Evolutionary conservation across 768 basidiomycete genomes (phyloP).

Genomic region (Lanmaoa rubissima): DNA sequence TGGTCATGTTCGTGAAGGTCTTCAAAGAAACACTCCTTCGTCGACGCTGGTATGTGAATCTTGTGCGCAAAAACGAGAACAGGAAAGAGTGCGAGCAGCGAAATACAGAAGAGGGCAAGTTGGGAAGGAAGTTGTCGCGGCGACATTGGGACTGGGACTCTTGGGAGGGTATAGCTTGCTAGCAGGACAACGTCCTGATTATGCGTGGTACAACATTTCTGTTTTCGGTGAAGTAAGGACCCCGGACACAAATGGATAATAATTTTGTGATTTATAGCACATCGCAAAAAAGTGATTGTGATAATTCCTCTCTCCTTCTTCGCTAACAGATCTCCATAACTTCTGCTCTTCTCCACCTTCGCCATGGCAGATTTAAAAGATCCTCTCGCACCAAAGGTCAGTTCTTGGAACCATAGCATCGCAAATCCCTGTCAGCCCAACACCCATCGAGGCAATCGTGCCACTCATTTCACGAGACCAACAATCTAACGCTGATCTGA

Average conservation of each 20-base stretch:
- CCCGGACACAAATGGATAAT: constrained; percentile 24
- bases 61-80: constrained; percentile 56
- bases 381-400: constrained; percentile 70
- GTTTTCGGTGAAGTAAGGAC: constrained; percentile 16
- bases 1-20: constrained; percentile 91
- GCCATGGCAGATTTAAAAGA: constrained; percentile 59
- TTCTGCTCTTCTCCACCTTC: constrained; percentile 15
- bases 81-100: constrained; percentile 33
- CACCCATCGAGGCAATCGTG: constrained; percentile 27
- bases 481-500: constrained; percentile 27
- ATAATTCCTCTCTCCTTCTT: constrained; percentile 23
- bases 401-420: constrained; percentile 26
- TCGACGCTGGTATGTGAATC: constrained; percentile 71
- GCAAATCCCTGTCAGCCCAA: background rate
- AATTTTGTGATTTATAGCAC: constrained; percentile 13
- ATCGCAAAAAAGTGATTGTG: constrained; percentile 22
- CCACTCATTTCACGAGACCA: constrained; percentile 28
- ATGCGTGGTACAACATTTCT: constrained; percentile 1
- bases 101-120: constrained; percentile 43
- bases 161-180: background rate
- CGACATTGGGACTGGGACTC: constrained; percentile 30
- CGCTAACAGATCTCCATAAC: constrained; percentile 12
- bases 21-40: constrained; percentile 95
- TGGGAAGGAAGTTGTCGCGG: constrained; percentile 34
- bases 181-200: background rate